Conservation (phyloP, 352 stramenopile species). For the Pythium phragmitis region DNA sequence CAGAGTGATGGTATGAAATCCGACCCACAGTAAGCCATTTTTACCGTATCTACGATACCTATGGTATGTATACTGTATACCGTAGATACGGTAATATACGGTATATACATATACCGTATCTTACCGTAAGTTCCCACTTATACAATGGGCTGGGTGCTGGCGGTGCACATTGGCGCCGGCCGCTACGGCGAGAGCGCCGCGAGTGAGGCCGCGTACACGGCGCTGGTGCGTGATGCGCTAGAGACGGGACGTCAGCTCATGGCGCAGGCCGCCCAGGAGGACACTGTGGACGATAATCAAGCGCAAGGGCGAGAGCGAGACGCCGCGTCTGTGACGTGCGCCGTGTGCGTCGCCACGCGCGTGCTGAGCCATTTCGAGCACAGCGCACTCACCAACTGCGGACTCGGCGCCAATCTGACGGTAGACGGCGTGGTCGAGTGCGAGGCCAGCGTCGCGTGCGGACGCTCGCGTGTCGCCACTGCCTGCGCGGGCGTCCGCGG, state of each 20-base stretch:
- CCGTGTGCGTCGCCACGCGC: constrained; percentile 29
- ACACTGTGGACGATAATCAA: not conserved
- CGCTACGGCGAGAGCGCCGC: constrained; percentile 33
- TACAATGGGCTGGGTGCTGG: constrained; percentile 46
- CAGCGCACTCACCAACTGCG: constrained; percentile 54
- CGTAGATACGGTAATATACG: too few species aligned
- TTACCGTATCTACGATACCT: too few species aligned
- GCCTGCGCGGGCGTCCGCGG: constrained; percentile 49
- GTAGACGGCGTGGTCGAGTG: constrained; percentile 48
- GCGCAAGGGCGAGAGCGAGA: too few species aligned
- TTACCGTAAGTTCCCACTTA: not conserved
- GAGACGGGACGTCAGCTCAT: constrained; percentile 6
- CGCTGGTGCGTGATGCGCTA: constrained; percentile 36
- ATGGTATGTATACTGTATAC: too few species aligned
- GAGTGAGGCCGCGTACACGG: constrained; percentile 41
- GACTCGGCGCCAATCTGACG: constrained; percentile 54
- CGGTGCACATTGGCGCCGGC: constrained; percentile 61
- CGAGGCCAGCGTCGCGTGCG: constrained; percentile 55
- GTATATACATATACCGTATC: too few species aligned
- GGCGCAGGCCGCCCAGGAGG: constrained; percentile 5
- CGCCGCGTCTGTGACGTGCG: not conserved
- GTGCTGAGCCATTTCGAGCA: constrained; percentile 52
- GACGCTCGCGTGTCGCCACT: constrained; percentile 32
- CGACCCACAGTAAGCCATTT: too few species aligned
- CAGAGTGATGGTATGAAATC: too few species aligned